Evolutionary conservation across 176 grass and related monocot genomes (phyloP).

Genomic region (Chrysopogon serrulatus): DNA sequence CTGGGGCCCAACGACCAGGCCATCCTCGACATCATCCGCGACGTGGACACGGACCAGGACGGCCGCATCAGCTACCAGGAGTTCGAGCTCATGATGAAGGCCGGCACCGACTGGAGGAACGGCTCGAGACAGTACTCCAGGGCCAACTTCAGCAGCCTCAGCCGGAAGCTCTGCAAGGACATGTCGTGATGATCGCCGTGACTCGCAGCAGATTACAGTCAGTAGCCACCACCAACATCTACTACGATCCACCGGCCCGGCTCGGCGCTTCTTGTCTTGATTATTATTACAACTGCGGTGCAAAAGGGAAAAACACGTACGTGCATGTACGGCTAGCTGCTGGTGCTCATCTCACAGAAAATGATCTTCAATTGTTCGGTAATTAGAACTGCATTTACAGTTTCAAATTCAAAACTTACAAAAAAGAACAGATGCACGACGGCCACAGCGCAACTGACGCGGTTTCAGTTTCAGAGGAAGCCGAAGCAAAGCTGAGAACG

Average conservation of each 20-base stretch:
- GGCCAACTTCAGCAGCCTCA: slow-evolving; percentile 57
- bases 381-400: neutral
- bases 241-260: neutral
- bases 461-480: too few relatives aligned
- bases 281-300: neutral
- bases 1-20: slow-evolving; percentile 62
- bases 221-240: too few relatives aligned
- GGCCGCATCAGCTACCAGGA: slow-evolving; percentile 83
- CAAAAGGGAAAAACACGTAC: neutral
- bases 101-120: slow-evolving; percentile 82
- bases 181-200: neutral
- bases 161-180: slow-evolving; percentile 56
- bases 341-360: neutral
- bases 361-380: neutral
- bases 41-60: slow-evolving; percentile 79
- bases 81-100: slow-evolving; percentile 95
- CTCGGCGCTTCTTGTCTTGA: too few relatives aligned
- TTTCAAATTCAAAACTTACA: neutral
- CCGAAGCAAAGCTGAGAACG: too few relatives aligned
- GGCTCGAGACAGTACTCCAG: slow-evolving; percentile 50
- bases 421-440: neutral
- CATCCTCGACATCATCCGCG: slow-evolving; percentile 74
- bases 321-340: neutral
- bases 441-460: neutral
- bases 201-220: too few relatives aligned